Base-by-base conservation (phyloP, 108 stramenopile genomes). In the Chaetoceros muelleri region DNA sequence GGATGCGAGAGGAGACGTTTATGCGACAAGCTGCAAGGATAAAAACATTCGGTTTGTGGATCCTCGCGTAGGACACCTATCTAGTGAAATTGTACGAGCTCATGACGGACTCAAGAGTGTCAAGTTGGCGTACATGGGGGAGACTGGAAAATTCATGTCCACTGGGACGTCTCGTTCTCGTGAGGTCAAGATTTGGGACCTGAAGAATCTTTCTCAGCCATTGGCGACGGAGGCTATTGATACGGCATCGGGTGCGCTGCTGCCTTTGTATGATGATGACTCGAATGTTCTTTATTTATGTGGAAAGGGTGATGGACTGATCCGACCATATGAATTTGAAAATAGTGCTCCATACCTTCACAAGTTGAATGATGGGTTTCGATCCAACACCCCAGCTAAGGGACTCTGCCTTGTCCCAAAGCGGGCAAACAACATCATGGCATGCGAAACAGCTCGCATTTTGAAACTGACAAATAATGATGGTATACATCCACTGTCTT, bases 251-350 rank as follows among this genome's bases (percentile, higher is more conserved):
- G 99, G 99, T 46, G 97, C 95, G 5, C 69, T 99, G 61, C 80
- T 97, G 62, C 99, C 99, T 5, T 87, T 98, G 69, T 99, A 76
- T 57, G 99, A 99, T 63, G 52, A 57, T 16, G 97, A 95, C 65
- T 95, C 91, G 18, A 66, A 64, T 58, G 80, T 99, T 3, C 76
- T 99, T 23, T 99, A 96, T 81, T 79, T 99, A 30, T 90, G 87
- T 55, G 99, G 97, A 48, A 99, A 99, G 82, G 99, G 99, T 23
- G 97, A 99, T 72, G 99, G 97, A 44, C 94, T 95, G 69, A 93
- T 99, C 60, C 88, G 99, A 49, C 77, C 86, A 55, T 98, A 91
- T 61, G 94, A 98, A 67, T 93, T 90, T 65, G 90, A 93, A 72
- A 83, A 95, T 64, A 95, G 91, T 73, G 61, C 67, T 49, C 94